phyloP scores from a whole-genome alignment of 1,139 yeast species.

The Geotrichum carabidarum region DNA sequence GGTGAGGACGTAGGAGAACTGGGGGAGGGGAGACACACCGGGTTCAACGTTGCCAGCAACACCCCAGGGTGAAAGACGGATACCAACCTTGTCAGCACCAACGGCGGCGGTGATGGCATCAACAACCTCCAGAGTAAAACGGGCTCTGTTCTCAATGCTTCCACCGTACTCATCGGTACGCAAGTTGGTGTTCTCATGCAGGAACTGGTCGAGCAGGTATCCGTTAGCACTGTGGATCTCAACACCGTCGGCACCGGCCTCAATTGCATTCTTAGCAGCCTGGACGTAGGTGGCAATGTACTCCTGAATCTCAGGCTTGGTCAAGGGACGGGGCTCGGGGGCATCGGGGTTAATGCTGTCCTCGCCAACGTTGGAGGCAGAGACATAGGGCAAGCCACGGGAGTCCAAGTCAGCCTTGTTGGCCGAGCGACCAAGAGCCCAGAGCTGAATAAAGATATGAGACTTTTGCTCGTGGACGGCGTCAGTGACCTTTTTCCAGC shows the following conservation, averaged over 20 bases:
- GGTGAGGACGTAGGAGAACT: slow-evolving; percentile 30
- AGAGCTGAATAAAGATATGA: slow-evolving; percentile 50
- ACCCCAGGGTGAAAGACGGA: slow-evolving; percentile 58
- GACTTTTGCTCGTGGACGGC: slow-evolving; percentile 53
- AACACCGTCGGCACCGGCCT: slow-evolving; percentile 63
- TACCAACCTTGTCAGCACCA: slow-evolving; percentile 51
- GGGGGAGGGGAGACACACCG: slow-evolving; percentile 33
- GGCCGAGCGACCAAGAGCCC: slow-evolving; percentile 57
- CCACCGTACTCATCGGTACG: slow-evolving; percentile 73
- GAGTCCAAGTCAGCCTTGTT: slow-evolving; percentile 39
- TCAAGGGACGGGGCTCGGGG: slow-evolving; percentile 35
- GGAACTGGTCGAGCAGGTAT: slow-evolving; percentile 51
- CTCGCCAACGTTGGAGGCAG: slow-evolving; percentile 33
- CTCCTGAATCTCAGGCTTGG: slow-evolving; percentile 40
- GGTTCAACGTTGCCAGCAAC: slow-evolving; percentile 36
- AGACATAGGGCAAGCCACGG: slow-evolving; percentile 34
- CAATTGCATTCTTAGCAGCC: slow-evolving; percentile 46
- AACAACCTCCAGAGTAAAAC: slow-evolving; percentile 52
- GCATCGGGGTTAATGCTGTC: slow-evolving; percentile 22
- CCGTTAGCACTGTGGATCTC: slow-evolving; percentile 73
- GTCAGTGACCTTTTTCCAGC: slow-evolving; percentile 49
- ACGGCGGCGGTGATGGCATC: slow-evolving; percentile 48
- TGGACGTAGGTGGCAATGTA: slow-evolving; percentile 37
- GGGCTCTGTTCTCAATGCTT: slow-evolving; percentile 59
- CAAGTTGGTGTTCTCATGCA: slow-evolving; percentile 48